Percentiles rank a stretch among this genome's conserved stretches.
phyloP scores from a whole-genome alignment of 177 flowering plant genomes.

The Vitis hybrid region DNA sequence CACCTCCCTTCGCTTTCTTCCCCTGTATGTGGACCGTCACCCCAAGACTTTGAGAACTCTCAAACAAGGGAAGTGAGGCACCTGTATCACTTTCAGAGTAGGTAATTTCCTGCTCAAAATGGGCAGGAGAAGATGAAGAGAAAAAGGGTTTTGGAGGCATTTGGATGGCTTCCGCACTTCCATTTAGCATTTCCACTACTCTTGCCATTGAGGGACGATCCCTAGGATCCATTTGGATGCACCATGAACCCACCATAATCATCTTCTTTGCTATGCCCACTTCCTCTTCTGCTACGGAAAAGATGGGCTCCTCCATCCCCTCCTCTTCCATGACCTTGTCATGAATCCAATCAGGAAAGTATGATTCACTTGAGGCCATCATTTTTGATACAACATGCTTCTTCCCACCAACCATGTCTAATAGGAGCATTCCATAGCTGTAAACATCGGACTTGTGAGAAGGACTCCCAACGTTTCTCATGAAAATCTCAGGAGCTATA shows the following conservation, averaged over 20 bases:
- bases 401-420: neutral
- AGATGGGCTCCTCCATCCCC: neutral
- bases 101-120: conserved; percentile 2
- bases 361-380: neutral
- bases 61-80: neutral
- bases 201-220: conserved; percentile 3
- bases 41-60: neutral
- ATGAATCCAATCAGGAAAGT: neutral
- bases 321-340: neutral
- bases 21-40: too few relatives aligned
- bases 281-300: neutral
- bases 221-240: neutral
- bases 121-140: neutral
- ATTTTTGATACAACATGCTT: neutral
- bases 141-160: neutral
- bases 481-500: too few relatives aligned
- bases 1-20: too few relatives aligned
- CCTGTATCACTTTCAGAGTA: neutral
- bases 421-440: too few relatives aligned
- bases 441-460: too few relatives aligned
- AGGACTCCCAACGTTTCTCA: neutral
- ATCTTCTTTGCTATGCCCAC: neutral
- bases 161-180: neutral
- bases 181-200: neutral
- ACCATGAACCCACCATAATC: neutral